Percentiles rank a stretch among this genome's conserved stretches.
Conservation (phyloP, 768 basidiomycete genomes). For the Paxillus involutus region DNA sequence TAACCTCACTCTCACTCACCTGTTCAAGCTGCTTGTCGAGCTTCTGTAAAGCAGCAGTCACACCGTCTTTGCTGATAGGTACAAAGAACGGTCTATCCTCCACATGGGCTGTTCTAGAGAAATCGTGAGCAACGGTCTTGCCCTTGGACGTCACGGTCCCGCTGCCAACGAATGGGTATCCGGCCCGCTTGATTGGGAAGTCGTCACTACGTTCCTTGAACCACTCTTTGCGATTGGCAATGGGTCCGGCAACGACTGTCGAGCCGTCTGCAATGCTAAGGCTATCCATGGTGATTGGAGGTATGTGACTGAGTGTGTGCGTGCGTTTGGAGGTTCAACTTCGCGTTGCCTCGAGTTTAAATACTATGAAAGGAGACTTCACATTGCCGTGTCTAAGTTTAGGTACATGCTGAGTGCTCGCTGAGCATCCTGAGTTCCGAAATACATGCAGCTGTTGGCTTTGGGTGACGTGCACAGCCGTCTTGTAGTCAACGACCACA, state of each 20-base stretch:
- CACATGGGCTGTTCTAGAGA: conserved; percentile 51
- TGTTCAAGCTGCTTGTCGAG: conserved; percentile 61
- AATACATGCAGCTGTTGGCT: too few relatives aligned
- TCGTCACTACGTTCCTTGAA: conserved; percentile 15
- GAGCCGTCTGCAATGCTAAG: conserved; percentile 43
- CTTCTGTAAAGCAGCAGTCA: conserved; percentile 67
- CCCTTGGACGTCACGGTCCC: conserved; percentile 9
- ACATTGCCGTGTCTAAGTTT: too few relatives aligned
- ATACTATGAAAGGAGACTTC: background rate
- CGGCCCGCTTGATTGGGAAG: conserved; percentile 19
- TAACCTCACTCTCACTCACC: conserved; percentile 33
- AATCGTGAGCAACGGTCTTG: conserved; percentile 31
- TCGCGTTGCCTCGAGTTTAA: background rate
- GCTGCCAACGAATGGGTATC: conserved; percentile 7
- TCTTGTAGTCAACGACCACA: too few relatives aligned
- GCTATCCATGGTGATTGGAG: conserved; percentile 20
- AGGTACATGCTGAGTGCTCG: too few relatives aligned
- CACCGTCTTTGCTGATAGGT: conserved; percentile 61
- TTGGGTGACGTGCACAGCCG: too few relatives aligned
- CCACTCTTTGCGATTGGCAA: conserved; percentile 25
- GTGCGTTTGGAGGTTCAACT: background rate
- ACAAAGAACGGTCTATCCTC: conserved; percentile 72
- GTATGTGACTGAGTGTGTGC: background rate
- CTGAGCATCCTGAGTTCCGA: too few relatives aligned
- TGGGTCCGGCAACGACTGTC: conserved; percentile 45